A percentile compares a stretch with the other conserved stretches of the same genome.
phyloP scores from a whole-genome alignment of 257 asterid species.

The Hygrophila difformis region DNA sequence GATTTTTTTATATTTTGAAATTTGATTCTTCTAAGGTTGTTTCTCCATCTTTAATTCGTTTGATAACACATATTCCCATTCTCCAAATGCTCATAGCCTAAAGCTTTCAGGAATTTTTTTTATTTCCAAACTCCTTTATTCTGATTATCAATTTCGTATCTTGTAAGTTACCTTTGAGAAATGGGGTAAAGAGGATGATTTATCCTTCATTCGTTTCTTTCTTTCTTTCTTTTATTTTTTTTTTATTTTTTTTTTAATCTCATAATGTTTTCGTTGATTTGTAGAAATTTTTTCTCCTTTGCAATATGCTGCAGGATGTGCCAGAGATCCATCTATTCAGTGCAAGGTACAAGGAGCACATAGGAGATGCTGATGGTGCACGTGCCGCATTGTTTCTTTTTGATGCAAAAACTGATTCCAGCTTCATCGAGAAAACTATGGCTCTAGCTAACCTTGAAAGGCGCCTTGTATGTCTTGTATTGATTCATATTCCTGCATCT shows the following conservation, averaged over 20 bases:
- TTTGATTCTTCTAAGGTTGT: not conserved
- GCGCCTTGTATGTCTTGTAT: constrained; percentile 52
- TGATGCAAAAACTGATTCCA: constrained; percentile 38
- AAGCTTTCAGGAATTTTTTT: not conserved
- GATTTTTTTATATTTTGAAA: not conserved
- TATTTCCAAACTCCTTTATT: not conserved
- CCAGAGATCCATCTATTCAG: constrained; percentile 71
- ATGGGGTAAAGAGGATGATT: not conserved
- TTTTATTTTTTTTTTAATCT: too few relatives aligned
- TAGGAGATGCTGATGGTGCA: constrained; percentile 62
- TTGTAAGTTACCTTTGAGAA: not conserved
- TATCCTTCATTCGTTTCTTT: not conserved
- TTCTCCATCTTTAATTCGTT: not conserved
- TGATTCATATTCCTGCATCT: constrained; percentile 17
- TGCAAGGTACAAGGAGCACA: constrained; percentile 79
- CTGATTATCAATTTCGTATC: not conserved
- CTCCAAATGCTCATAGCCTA: too few relatives aligned
- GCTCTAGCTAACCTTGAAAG: constrained; percentile 79
- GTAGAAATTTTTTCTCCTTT: constrained; percentile 15
- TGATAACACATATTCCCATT: too few relatives aligned
- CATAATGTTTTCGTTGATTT: not conserved
- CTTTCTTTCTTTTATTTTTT: too few relatives aligned
- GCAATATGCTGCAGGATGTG: constrained; percentile 39
- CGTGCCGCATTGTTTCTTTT: constrained; percentile 46
- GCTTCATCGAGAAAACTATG: constrained; percentile 37